These are phyloP conservation scores for Paramecium caudatum DNA, from an alignment of 73 alveolate genomes.

Conservation along the genomic window DNA sequence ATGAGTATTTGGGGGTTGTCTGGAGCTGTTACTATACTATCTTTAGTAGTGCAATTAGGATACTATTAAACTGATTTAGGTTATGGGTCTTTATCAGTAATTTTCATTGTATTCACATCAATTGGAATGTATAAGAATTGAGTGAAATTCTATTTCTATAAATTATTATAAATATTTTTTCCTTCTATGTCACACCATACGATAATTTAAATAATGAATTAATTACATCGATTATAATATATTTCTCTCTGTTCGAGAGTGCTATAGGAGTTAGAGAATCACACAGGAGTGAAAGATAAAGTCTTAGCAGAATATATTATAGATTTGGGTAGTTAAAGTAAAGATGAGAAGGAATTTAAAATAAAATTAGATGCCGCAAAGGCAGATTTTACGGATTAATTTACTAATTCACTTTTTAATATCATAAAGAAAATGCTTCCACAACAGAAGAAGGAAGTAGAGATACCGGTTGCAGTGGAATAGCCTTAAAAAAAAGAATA, in stretches of 20 bases:
- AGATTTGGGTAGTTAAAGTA: slow-evolving; percentile 80
- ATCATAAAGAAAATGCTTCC: slow-evolving; percentile 46
- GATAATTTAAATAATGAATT: slow-evolving; percentile 47
- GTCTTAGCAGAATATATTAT: slow-evolving; percentile 85
- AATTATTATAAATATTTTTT: too few species aligned
- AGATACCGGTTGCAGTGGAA: not conserved
- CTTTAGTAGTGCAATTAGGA: not conserved
- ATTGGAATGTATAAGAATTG: slow-evolving; percentile 46
- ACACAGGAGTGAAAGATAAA: slow-evolving; percentile 78
- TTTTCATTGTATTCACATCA: slow-evolving; percentile 22
- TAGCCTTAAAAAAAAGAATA: not conserved
- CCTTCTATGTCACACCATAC: too few species aligned
- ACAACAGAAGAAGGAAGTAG: slow-evolving; percentile 26
- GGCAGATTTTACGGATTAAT: slow-evolving; percentile 64
- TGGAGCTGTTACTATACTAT: slow-evolving; percentile 23
- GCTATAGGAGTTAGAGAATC: slow-evolving; percentile 67
- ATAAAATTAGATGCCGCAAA: slow-evolving; percentile 70
- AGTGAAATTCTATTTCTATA: too few species aligned
- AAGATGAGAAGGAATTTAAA: slow-evolving; percentile 71
- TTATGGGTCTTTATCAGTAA: slow-evolving; percentile 29
- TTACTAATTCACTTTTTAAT: slow-evolving; percentile 52
- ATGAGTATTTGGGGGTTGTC: slow-evolving; percentile 31
- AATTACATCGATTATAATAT: slow-evolving; percentile 62
- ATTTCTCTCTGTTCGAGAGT: slow-evolving; percentile 76
- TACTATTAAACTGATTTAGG: not conserved